Evolutionary conservation across 2,329 filamentous ascomycete species (phyloP).

Genomic region (Fusarium anguioides): DNA sequence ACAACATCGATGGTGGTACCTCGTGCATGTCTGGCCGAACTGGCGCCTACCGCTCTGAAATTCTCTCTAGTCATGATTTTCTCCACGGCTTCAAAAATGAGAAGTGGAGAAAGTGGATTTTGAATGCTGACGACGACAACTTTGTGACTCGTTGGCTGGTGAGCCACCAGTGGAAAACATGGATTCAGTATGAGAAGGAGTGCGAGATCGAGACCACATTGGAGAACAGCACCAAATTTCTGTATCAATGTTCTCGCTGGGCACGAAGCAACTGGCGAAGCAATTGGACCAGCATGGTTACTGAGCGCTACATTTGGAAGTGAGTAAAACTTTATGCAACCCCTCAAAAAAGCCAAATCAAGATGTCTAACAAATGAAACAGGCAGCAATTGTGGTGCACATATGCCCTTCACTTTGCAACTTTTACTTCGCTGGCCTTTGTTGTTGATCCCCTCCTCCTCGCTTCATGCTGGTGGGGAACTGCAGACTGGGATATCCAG

Average conservation of each 20-base stretch:
- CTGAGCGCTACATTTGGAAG: constrained; percentile 86
- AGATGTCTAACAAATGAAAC: constrained; percentile 38
- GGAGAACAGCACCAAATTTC: constrained; percentile 87
- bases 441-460: constrained; percentile 80
- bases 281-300: constrained; percentile 90
- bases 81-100: constrained; percentile 91
- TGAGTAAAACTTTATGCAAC: constrained; percentile 66
- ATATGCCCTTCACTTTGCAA: constrained; percentile 92
- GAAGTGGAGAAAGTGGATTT: constrained; percentile 86
- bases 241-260: constrained; percentile 95
- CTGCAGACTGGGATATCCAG: constrained; percentile 66
- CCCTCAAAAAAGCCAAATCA: not conserved
- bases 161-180: constrained; percentile 90
- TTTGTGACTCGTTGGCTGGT: constrained; percentile 98
- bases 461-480: constrained; percentile 75
- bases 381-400: constrained; percentile 94
- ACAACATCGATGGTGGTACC: constrained; percentile 94
- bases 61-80: constrained; percentile 86
- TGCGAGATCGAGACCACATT: constrained; percentile 94
- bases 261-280: constrained; percentile 98
- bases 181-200: constrained; percentile 92
- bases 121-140: constrained; percentile 98
- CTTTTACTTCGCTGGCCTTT: constrained; percentile 88
- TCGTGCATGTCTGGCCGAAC: constrained; percentile 96
- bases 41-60: constrained; percentile 89